Conservation (phyloP, 1,139 yeast species). For the Diutina mesorugosa region DNA sequence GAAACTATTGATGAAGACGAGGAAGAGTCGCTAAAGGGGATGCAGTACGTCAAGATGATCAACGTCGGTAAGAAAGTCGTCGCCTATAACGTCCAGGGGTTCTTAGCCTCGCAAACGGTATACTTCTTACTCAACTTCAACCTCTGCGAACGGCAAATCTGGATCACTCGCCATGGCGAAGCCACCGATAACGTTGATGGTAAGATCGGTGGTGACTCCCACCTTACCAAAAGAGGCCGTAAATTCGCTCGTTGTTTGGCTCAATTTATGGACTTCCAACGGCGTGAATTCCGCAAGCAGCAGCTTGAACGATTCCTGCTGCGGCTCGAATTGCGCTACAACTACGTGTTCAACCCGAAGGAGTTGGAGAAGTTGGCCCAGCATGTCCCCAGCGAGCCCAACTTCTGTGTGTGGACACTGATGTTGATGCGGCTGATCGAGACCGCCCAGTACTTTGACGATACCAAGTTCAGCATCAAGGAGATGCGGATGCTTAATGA, state of each 20-base stretch:
- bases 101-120: constrained; percentile 85
- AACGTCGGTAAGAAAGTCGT: constrained; percentile 92
- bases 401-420: constrained; percentile 88
- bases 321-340: constrained; percentile 29
- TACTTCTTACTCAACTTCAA: constrained; percentile 85
- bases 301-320: constrained; percentile 44
- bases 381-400: constrained; percentile 42
- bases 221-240: constrained; percentile 64
- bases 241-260: constrained; percentile 63
- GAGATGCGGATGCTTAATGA: constrained; percentile 92
- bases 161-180: constrained; percentile 95
- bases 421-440: constrained; percentile 71
- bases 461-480: constrained; percentile 63
- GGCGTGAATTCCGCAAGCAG: constrained; percentile 51
- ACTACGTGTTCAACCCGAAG: constrained; percentile 4
- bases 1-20: constrained; percentile 79
- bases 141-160: constrained; percentile 79
- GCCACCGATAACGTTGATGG: constrained; percentile 75
- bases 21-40: constrained; percentile 36
- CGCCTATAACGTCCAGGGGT: constrained; percentile 84
- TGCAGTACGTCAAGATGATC: constrained; percentile 89
- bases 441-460: constrained; percentile 65
- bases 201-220: constrained; percentile 86
- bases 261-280: constrained; percentile 61
- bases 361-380: constrained; percentile 13